Base-by-base conservation (phyloP, 1,139 yeast species). In the Kurtzmaniella quercitrusa region DNA sequence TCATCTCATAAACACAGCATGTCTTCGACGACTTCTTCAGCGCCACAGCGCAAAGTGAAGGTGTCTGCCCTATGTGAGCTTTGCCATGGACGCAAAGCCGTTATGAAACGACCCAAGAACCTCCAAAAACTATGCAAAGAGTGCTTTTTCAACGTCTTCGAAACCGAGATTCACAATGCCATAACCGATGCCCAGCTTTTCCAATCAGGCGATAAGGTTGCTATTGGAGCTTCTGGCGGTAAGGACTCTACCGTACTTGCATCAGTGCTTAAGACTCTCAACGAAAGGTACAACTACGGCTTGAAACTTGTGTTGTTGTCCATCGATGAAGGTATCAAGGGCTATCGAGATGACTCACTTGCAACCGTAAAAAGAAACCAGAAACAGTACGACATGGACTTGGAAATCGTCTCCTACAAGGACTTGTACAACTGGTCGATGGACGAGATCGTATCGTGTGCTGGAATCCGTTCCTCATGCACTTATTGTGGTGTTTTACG, bases 161-260 rank as follows among this genome's bases (percentile, higher is more conserved):
- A 94, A 63, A 87, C 95, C 0, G 99, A 94, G 60, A 86, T 94
- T 50, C 98, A 94, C 68, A 79, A 90, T 54, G 93, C 98, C 5
- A 91, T 94, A 43, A 70, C 74, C 10, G 73, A 79, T 39, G 83
- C 86, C 44, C 70, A 79, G 1, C 73, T 94, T 40, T 94, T 94
- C 56, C 61, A 79, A 29, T 73, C 70, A 1, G 98, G 97, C 14
- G 98, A 94, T 58, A 75, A 70, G 34, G 93, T 94, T 1, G 98
- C 98, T 14, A 91, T 94, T 23, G 98, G 99, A 12, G 98, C 98
- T 0, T 88, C 96, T 1, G 99, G 99, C 19, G 99, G 99, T 41
- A 94, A 94, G 57, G 99, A 94, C 60, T 89, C 97, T 3, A 94
- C 98, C 0, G 98, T 94, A 1, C 66, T 94, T 33, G 98, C 98